These are phyloP conservation scores for Apiospora malaysiana DNA, from an alignment of 2,329 filamentous ascomycete genomes.

Conservation along the genomic window DNA sequence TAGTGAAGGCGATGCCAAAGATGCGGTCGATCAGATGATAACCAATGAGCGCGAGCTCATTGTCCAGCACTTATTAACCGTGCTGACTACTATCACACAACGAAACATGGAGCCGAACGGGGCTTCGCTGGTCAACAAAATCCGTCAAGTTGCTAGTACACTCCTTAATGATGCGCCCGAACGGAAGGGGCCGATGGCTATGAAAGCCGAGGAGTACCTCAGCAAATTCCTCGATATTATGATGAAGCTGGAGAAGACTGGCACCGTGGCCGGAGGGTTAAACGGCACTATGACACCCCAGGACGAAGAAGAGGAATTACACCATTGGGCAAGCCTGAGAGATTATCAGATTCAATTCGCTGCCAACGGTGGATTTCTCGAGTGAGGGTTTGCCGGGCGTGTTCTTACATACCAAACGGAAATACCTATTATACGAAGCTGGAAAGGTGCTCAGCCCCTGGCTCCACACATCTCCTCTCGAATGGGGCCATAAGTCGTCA, in stretches of 20 bases:
- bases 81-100: conserved; percentile 79
- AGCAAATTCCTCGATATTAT: conserved; percentile 59
- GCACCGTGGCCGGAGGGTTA: conserved; percentile 43
- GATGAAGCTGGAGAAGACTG: conserved; percentile 73
- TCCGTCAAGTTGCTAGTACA: conserved; percentile 82
- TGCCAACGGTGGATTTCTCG: conserved; percentile 63
- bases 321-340: conserved; percentile 78
- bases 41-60: conserved; percentile 79
- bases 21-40: conserved; percentile 66
- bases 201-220: conserved; percentile 50
- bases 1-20: conserved; percentile 28
- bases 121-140: conserved; percentile 76
- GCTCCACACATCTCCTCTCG: background rate
- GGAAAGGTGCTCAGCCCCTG: background rate
- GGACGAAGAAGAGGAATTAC: conserved; percentile 77
- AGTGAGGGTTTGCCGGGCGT: conserved; percentile 16
- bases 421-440: background rate
- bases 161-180: conserved; percentile 67
- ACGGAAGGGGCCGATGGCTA: conserved; percentile 56
- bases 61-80: conserved; percentile 76
- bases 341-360: conserved; percentile 79
- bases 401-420: background rate
- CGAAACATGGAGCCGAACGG: conserved; percentile 81
- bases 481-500: background rate
- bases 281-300: conserved; percentile 52